Evolutionary conservation across 1,139 yeast species (phyloP), one percentile per base, ranked within the genome.

Genomic region (Yamadazyma aaseri): DNA sequence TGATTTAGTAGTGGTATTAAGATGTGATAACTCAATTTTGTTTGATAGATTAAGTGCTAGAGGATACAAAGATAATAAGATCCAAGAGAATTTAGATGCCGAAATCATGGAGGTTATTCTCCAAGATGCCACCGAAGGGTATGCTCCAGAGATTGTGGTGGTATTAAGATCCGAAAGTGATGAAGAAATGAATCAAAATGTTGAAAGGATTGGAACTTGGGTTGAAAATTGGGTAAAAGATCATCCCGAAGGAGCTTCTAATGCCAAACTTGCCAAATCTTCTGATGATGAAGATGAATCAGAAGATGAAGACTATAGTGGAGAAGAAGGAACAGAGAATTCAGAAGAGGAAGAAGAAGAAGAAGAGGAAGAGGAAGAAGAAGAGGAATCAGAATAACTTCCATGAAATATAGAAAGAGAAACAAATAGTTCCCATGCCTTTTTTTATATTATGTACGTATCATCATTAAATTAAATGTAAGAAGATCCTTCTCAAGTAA

Each of bases 41-140:
- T 84, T 73, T 55, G 96, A 87, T 41, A 70, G 99, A 47, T 69
- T 92, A 47, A 68, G 71, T 45, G 75, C 76, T 42, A 72, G 95
- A 56, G 84, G 81, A 5, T 92, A 92, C 56, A 77, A 81, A 36
- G 84, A 86, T 42, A 68, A 73, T 44, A 92, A 92, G 62, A 76
- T 92, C 40, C 86, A 84, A 40, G 99, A 94, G 55, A 92, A 92
- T 55, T 66, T 94, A 36, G 97, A 92, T 56, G 95, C 96, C 42
- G 99, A 92, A 58, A 92, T 94, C 45, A 94, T 92, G 98, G 92
- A 90, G 49, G 87, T 92, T 16, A 76, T 94, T 16, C 62, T 82
- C 31, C 85, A 82, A 46, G 98, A 94, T 48, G 98, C 98, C 0
- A 65, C 74, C 37, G 96, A 87, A 23, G 73, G 82, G 24, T 92